phyloP scores from a whole-genome alignment of 805 yeast genomes.

The Ogataea nonfermentans region DNA sequence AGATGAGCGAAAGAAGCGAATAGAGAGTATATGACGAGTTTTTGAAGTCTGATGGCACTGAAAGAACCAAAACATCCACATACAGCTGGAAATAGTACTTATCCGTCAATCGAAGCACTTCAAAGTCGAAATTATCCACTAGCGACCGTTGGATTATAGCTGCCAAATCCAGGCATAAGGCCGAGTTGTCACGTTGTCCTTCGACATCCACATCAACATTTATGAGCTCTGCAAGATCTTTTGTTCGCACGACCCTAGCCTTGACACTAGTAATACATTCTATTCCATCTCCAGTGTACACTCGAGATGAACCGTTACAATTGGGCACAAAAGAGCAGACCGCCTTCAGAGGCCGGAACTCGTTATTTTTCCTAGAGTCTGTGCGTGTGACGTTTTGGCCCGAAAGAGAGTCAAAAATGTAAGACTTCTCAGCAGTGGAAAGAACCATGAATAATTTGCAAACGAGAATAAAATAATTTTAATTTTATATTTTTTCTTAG shows the following conservation, averaged over 20 bases:
- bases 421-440: slow-evolving; percentile 75
- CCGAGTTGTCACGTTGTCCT: slow-evolving; percentile 77
- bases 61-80: slow-evolving; percentile 77
- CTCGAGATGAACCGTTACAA: slow-evolving; percentile 90
- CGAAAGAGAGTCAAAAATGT: slow-evolving; percentile 68
- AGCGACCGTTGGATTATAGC: slow-evolving; percentile 58
- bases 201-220: slow-evolving; percentile 79
- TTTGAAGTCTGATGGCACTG: slow-evolving; percentile 45
- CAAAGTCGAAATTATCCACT: slow-evolving; percentile 49
- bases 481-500: not conserved
- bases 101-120: slow-evolving; percentile 59
- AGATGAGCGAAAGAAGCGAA: slow-evolving; percentile 53
- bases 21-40: slow-evolving; percentile 69
- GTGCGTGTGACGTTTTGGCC: slow-evolving; percentile 67
- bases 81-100: slow-evolving; percentile 73
- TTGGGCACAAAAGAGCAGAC: slow-evolving; percentile 76
- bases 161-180: slow-evolving; percentile 60
- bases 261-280: slow-evolving; percentile 93
- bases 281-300: slow-evolving; percentile 83
- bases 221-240: slow-evolving; percentile 48
- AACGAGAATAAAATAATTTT: slow-evolving; percentile 2
- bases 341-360: slow-evolving; percentile 85
- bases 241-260: slow-evolving; percentile 62
- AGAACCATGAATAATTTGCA: slow-evolving; percentile 50
- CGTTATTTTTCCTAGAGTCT: slow-evolving; percentile 73